These are phyloP conservation scores for Colletotrichum navitas DNA, from an alignment of 2,329 filamentous ascomycete species.

Conservation along the genomic window DNA sequence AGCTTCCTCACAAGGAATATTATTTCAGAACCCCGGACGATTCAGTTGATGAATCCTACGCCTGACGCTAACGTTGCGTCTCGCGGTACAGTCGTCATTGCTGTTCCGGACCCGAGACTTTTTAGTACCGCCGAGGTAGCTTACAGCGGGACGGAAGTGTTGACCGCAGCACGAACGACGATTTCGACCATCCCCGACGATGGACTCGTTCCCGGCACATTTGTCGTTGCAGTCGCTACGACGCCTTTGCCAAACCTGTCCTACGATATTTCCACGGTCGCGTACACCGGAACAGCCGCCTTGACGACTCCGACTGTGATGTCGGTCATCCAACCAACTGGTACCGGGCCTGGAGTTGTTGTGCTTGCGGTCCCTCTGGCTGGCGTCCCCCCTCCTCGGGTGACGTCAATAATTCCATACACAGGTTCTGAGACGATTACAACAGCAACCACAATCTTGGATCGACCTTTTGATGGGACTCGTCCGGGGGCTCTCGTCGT, in stretches of 20 bases:
- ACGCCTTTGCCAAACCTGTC: background rate
- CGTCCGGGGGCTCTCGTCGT: slow-evolving; percentile 3
- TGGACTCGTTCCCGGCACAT: slow-evolving; percentile 21
- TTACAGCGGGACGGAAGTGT: slow-evolving; percentile 12
- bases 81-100: slow-evolving; percentile 32
- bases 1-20: slow-evolving; percentile 25
- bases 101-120: slow-evolving; percentile 25
- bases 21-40: slow-evolving; percentile 30
- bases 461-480: slow-evolving; percentile 22
- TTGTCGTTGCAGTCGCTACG: slow-evolving; percentile 17
- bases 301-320: slow-evolving; percentile 22
- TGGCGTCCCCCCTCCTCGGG: slow-evolving; percentile 27
- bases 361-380: slow-evolving; percentile 26
- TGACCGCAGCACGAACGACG: slow-evolving; percentile 8
- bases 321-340: slow-evolving; percentile 25
- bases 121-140: slow-evolving; percentile 31
- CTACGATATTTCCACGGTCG: slow-evolving; percentile 23
- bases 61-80: background rate
- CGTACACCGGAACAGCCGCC: slow-evolving; percentile 21
- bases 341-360: slow-evolving; percentile 29
- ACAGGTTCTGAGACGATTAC: slow-evolving; percentile 12
- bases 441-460: slow-evolving; percentile 24
- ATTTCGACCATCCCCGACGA: slow-evolving; percentile 32
- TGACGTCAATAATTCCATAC: slow-evolving; percentile 31
- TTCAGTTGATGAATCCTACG: slow-evolving; percentile 23